phyloP scores from a whole-genome alignment of 2,329 filamentous ascomycete genomes.

The Trichoderma gracile region DNA sequence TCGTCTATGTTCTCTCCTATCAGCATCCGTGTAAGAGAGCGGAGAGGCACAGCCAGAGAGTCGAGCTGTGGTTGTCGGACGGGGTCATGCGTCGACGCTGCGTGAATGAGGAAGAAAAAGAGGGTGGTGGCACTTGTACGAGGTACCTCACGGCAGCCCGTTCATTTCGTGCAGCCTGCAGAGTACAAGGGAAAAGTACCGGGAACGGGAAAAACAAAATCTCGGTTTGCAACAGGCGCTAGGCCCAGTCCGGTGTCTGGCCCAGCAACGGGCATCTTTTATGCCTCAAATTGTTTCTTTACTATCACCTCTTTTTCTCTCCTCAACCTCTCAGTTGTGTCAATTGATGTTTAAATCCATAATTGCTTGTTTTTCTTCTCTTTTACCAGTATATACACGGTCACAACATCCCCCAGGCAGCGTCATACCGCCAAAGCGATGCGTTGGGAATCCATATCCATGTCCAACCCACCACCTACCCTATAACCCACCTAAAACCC shows the following conservation, averaged over 20 bases:
- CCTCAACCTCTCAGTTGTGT: neutral
- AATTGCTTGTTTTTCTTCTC: neutral
- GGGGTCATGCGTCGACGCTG: conserved; percentile 14
- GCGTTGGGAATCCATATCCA: neutral
- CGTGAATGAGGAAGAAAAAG: conserved; percentile 7
- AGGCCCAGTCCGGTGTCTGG: neutral
- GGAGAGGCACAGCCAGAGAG: neutral
- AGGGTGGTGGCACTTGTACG: neutral
- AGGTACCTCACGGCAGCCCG: neutral
- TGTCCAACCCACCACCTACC: neutral
- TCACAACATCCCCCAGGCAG: neutral
- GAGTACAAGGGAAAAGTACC: no score
- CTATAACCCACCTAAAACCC: neutral
- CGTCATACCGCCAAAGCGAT: neutral
- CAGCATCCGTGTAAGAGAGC: no score
- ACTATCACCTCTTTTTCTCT: neutral
- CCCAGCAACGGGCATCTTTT: conserved; percentile 6
- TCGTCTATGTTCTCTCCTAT: neutral
- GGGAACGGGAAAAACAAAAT: conserved; percentile 14
- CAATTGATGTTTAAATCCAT: neutral
- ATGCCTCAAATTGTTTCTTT: neutral
- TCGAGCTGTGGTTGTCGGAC: neutral
- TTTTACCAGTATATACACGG: neutral
- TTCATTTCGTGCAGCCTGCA: conserved; percentile 7
- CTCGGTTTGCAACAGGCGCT: neutral